A percentile compares a stretch with the other conserved stretches of the same genome.
These are phyloP conservation scores for Gentiana straminea DNA, from an alignment of 257 asterid species.

Conservation along the genomic window DNA sequence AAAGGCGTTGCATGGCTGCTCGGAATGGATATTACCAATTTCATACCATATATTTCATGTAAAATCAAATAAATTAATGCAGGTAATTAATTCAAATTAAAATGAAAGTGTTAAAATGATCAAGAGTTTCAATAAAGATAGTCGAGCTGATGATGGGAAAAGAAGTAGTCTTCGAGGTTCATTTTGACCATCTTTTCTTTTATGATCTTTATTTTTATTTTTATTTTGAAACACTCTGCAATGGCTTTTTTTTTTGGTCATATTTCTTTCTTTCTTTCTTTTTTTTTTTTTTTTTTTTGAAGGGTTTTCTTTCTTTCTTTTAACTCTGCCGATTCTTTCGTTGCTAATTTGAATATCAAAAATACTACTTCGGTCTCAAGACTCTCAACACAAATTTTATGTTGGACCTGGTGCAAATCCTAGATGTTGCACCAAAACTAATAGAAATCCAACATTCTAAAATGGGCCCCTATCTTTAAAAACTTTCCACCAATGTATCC, in stretches of 20 bases:
- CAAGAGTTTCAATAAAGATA: slow-evolving; percentile 80
- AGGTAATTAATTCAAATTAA: not conserved
- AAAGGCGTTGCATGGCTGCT: slow-evolving; percentile 59
- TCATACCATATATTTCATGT: not conserved
- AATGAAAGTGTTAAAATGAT: slow-evolving; percentile 12
- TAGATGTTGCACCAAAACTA: too few species aligned
- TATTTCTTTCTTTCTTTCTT: slow-evolving; percentile 25
- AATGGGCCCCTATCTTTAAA: too few species aligned
- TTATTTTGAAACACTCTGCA: slow-evolving; percentile 29
- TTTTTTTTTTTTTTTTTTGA: slow-evolving; percentile 20
- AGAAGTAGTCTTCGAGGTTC: slow-evolving; percentile 73
- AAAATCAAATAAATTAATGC: not conserved
- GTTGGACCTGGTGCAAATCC: too few species aligned
- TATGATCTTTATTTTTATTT: slow-evolving; percentile 27
- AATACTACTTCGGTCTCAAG: too few species aligned
- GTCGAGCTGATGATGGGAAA: slow-evolving; percentile 55
- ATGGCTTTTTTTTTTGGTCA: slow-evolving; percentile 87
- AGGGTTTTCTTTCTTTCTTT: slow-evolving; percentile 13
- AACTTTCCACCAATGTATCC: too few species aligned
- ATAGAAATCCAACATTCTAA: too few species aligned
- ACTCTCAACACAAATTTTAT: too few species aligned
- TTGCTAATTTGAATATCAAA: too few species aligned
- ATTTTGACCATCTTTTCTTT: slow-evolving; percentile 91
- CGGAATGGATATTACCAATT: not conserved
- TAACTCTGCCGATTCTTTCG: too few species aligned